Base-by-base conservation (phyloP, 2,329 filamentous ascomycete genomes). In the Endothia cerciana region DNA sequence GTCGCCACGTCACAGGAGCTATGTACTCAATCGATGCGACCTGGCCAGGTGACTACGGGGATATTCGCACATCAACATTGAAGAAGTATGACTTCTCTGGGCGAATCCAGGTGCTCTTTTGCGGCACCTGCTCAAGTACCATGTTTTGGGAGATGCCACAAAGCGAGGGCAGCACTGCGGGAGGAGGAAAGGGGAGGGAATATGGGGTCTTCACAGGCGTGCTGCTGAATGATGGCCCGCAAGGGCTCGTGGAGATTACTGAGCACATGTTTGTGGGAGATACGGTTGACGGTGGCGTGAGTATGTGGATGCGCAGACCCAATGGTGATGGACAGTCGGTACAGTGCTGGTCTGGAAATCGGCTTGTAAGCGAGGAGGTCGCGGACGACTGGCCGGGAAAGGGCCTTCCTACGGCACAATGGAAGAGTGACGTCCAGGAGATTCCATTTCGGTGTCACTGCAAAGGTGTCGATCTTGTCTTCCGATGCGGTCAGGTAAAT, bases 261-360 rank as follows among this genome's bases (percentile, higher is more conserved):
- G 66, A 76, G 1, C 80, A 84, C 63, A 78, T 82, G 3, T 84
- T 79, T 65, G 74, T 85, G 0, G 77, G 73, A 0, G 83, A 86
- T 64, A 87, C 85, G 0, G 36, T 76, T 1, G 85, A 87, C 70
- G 85, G 84, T 2, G 85, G 85, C 0, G 77, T 83, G 1, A 78
- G 78, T 2, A 71, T 77, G 1, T 87, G 82, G 82, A 70, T 85
- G 4, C 75, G 74, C 30, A 69, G 74, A 7, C 62, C 73, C 0
- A 79, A 81, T 49, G 63, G 69, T 0, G 73, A 77, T 53, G 76
- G 74, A 0, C 60, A 41, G 10, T 65, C 40, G 3, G 62, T 72
- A 1, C 70, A 69, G 8, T 65, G 73, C 0, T 80, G 76, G 78
- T 68, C 63, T 13, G 74, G 69, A 0, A 49, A 60, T 2, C 58